Evolutionary conservation across 1,139 yeast species (phyloP), one percentile per base, ranked within the genome.

Genomic region (Lodderomyces elongisporus): DNA sequence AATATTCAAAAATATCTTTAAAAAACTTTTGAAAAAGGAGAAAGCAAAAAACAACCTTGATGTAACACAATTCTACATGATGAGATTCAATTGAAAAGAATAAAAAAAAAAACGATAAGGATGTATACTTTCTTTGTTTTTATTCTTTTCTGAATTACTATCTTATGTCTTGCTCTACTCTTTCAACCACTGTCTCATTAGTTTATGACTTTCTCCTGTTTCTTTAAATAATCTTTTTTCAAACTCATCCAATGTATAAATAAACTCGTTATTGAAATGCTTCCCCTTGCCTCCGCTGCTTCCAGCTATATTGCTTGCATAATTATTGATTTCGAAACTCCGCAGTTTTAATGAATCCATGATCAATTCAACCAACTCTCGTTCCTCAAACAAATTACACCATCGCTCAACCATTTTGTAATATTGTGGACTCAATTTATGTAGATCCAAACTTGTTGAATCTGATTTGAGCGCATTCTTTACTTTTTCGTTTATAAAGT

Each of bases 401-500:
- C 96, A 88, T 48, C 79, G 77, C 38, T 79, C 77, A 9, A 80
- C 81, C 30, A 88, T 58, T 21, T 70, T 61, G 49, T 82, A 85
- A 55, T 74, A 89, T 49, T 82, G 74, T 4, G 84, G 70, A 33
- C 76, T 66, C 28, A 84, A 75, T 2, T 79, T 61, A 42, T 84
- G 83, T 28, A 89, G 51, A 50, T 88, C 94, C 12, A 88, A 67
- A 17, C 74, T 61, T 1, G 62, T 58, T 1, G 96, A 75, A 43
- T 79, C 85, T 0, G 96, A 73, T 51, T 84, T 85, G 31, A 89
- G 77, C 25, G 96, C 94, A 49, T 85, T 88, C 25, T 83, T 53
- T 17, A 87, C 88, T 44, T 75, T 76, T 8, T 62, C 50, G 17
- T 74, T 67, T 37, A 85, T 68, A 35, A 78, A 74, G 2, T 78